Percentiles rank a stretch among this genome's conserved stretches.
Evolutionary conservation across 2,329 filamentous ascomycete species (phyloP).

Genomic region (Fusarium gaditjirri): DNA sequence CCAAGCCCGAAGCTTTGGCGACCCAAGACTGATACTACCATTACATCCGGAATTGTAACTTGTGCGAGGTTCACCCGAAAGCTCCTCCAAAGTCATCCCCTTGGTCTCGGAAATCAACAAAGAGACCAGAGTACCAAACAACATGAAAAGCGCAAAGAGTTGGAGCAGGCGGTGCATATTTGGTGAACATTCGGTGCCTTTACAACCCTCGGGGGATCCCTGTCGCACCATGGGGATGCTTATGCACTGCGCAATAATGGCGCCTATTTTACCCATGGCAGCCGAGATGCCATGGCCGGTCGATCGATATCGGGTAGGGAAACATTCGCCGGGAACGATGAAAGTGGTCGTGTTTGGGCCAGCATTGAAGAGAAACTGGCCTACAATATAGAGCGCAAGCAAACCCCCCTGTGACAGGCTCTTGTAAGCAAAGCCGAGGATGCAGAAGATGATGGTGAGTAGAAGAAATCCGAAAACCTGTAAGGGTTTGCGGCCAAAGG

Average conservation of each 20-base stretch:
- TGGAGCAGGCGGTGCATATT: constrained; percentile 80
- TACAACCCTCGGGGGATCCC: constrained; percentile 62
- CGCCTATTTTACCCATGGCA: constrained; percentile 74
- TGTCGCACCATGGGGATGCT: constrained; percentile 70
- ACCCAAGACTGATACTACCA: constrained; percentile 57
- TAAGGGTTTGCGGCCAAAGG: constrained; percentile 79
- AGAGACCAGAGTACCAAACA: constrained; percentile 74
- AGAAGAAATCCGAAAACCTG: constrained; percentile 72
- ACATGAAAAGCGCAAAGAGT: constrained; percentile 84
- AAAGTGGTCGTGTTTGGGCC: constrained; percentile 75
- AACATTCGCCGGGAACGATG: constrained; percentile 72
- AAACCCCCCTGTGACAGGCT: constrained; percentile 59
- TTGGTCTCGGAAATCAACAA: constrained; percentile 83
- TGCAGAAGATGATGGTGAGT: constrained; percentile 69
- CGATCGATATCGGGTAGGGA: constrained; percentile 70
- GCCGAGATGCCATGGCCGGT: constrained; percentile 74
- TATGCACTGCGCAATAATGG: constrained; percentile 73
- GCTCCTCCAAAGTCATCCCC: constrained; percentile 76
- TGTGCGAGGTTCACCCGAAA: constrained; percentile 73
- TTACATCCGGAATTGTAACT: constrained; percentile 65
- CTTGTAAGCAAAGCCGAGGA: constrained; percentile 70
- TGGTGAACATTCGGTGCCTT: constrained; percentile 60
- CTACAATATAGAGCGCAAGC: constrained; percentile 70
- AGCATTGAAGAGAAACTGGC: constrained; percentile 75
- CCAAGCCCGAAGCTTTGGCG: constrained; percentile 50